Conservation (phyloP, 1,139 yeast species). For the Saccharomyces hybrid region DNA sequence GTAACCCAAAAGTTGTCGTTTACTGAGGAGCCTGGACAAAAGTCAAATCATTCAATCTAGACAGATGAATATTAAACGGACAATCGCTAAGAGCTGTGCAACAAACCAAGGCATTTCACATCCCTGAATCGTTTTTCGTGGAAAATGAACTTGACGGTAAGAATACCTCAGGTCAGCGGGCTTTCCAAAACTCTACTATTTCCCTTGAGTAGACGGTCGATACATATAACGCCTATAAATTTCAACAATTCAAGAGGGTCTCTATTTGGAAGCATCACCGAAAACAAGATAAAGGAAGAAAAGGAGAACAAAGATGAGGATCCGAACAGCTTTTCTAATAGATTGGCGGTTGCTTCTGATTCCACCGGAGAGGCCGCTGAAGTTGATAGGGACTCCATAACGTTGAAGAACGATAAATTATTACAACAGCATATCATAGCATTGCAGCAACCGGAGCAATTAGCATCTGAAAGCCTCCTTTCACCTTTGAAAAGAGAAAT, state of each 20-base stretch:
- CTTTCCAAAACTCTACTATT: background rate
- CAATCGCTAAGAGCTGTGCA: background rate
- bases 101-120: background rate
- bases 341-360: slow-evolving; percentile 17
- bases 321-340: slow-evolving; percentile 17
- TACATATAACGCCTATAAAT: background rate
- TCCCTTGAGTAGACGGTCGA: background rate
- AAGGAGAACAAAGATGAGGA: slow-evolving; percentile 6
- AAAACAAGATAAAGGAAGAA: background rate
- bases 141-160: background rate
- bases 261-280: slow-evolving; percentile 4
- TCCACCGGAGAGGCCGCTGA: slow-evolving; percentile 12
- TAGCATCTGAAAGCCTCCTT: slow-evolving; percentile 42
- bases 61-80: background rate
- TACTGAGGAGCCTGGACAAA: background rate
- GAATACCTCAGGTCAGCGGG: background rate
- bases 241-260: slow-evolving; percentile 1
- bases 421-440: slow-evolving; percentile 38
- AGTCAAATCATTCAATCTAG: background rate
- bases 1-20: background rate
- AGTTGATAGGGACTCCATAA: slow-evolving; percentile 15
- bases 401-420: slow-evolving; percentile 35
- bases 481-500: slow-evolving; percentile 69
- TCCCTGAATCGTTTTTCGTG: background rate
- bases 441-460: slow-evolving; percentile 31